phyloP scores from a whole-genome alignment of 345 rosid species.

The Erucastrum elatum region DNA sequence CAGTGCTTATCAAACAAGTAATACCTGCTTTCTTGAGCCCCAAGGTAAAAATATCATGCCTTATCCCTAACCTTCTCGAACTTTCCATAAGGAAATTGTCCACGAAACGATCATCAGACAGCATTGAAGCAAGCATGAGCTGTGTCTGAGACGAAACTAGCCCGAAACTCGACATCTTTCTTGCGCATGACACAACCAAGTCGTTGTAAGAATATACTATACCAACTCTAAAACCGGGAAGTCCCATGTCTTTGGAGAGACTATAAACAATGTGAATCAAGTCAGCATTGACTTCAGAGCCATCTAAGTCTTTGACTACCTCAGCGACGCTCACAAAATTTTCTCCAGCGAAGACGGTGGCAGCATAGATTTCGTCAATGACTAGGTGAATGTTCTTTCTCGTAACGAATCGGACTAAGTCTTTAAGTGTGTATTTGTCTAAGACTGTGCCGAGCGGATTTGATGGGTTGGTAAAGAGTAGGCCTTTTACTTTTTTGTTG shows the following conservation, averaged over 20 bases:
- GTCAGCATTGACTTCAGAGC: slow-evolving; percentile 46
- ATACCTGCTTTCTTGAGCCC: slow-evolving; percentile 57
- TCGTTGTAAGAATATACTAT: slow-evolving; percentile 80
- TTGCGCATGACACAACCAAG: slow-evolving; percentile 53
- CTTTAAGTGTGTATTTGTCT: slow-evolving; percentile 48
- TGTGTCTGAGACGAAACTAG: slow-evolving; percentile 80
- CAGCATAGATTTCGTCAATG: slow-evolving; percentile 79
- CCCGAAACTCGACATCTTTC: slow-evolving; percentile 90
- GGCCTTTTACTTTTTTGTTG: slow-evolving; percentile 64
- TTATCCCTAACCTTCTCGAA: slow-evolving; percentile 49
- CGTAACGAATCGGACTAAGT: slow-evolving; percentile 54
- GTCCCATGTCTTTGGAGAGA: slow-evolving; percentile 90
- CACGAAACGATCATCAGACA: slow-evolving; percentile 63
- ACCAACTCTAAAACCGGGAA: slow-evolving; percentile 85
- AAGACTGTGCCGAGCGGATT: slow-evolving; percentile 79
- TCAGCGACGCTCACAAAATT: slow-evolving; percentile 67
- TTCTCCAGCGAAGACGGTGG: slow-evolving; percentile 58
- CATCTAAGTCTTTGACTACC: slow-evolving; percentile 49
- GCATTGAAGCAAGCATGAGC: slow-evolving; percentile 64
- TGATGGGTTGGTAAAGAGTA: slow-evolving; percentile 78
- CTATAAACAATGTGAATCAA: slow-evolving; percentile 77
- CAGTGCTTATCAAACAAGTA: slow-evolving; percentile 56
- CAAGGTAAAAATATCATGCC: slow-evolving; percentile 48
- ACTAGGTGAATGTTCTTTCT: slow-evolving; percentile 68
- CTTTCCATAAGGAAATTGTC: slow-evolving; percentile 52